Base-by-base conservation (phyloP, 108 stramenopile genomes). In the Fragilaria radians region DNA sequence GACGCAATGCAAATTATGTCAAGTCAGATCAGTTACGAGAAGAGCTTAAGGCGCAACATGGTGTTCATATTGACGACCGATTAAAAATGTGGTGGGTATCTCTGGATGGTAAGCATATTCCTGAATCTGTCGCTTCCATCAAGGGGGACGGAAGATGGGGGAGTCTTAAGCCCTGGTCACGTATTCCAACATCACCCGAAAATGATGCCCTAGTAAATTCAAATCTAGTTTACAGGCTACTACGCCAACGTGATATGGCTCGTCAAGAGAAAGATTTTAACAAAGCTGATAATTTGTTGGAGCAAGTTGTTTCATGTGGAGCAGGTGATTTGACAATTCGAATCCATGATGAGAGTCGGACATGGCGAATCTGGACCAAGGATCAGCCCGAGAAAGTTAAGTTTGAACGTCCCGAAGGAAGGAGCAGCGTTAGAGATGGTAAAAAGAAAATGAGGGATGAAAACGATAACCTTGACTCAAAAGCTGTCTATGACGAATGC, bases 111-210 rank as follows among this genome's bases (percentile, higher is more conserved):
- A 72, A 68, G 32, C 59, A 67, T 24, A 82, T 86, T 34, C 89
- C 89, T 3, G 59, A 63, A 36, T 25, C 63, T 14, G 77, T 91
- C 25, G 73, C 80, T 0, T 77, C 73, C 17, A 66, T 86, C 51
- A 91, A 91, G 48, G 86, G 87, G 7, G 87, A 85, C 54, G 90
- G 90, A 32, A 57, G 85, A 54, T 92, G 87, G 90, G 83, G 79
- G 22, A 60, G 67, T 17, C 66, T 53, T 28, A 58, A 76, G 31
- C 65, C 74, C 17, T 92, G 90, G 90, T 71, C 83, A 51, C 86
- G 85, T 48, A 85, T 92, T 34, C 86, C 85, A 7, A 92, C 90
- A 17, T 79, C 72, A 31, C 83, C 83, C 0, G 77, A 85, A 45
- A 85, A 85, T 54, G 90, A 92, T 63, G 79, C 83, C 25, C 71